Percentiles rank a stretch among this genome's conserved stretches.
phyloP scores from a whole-genome alignment of 2,329 filamentous ascomycete genomes.

The Ciborinia camelliae region DNA sequence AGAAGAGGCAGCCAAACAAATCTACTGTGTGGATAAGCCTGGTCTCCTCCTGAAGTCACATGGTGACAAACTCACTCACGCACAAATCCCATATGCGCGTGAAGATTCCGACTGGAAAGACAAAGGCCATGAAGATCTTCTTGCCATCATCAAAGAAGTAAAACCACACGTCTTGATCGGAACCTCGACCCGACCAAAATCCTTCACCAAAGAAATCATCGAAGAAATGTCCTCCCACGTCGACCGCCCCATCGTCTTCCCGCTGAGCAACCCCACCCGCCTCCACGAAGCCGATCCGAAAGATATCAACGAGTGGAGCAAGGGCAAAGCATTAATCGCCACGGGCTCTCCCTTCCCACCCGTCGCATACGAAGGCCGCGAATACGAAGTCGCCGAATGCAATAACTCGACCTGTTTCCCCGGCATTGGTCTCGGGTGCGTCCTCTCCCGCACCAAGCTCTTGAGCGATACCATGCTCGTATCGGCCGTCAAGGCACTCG shows the following conservation, averaged over 20 bases:
- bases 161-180: slow-evolving; percentile 81
- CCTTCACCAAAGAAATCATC: slow-evolving; percentile 72
- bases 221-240: slow-evolving; percentile 72
- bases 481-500: slow-evolving; percentile 71
- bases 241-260: slow-evolving; percentile 72
- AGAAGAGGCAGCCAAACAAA: slow-evolving; percentile 69
- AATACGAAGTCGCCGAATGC: slow-evolving; percentile 67
- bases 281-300: slow-evolving; percentile 78
- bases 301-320: slow-evolving; percentile 75
- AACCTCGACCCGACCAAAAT: slow-evolving; percentile 72
- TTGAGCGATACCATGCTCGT: slow-evolving; percentile 79
- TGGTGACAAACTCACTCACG: slow-evolving; percentile 58
- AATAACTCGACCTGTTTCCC: slow-evolving; percentile 87
- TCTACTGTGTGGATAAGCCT: slow-evolving; percentile 75
- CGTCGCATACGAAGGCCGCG: slow-evolving; percentile 55
- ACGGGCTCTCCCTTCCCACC: slow-evolving; percentile 81
- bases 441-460: slow-evolving; percentile 64
- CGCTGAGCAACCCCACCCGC: slow-evolving; percentile 79
- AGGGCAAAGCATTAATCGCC: slow-evolving; percentile 73
- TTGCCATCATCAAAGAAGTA: slow-evolving; percentile 64
- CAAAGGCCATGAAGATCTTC: slow-evolving; percentile 55
- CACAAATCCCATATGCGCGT: slow-evolving; percentile 66
- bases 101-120: slow-evolving; percentile 60
- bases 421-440: slow-evolving; percentile 75
- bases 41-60: slow-evolving; percentile 68